Evolutionary conservation across 148 eudicot genomes (phyloP), one percentile per base, ranked within the genome.

Genomic region (Cornus suecica): DNA sequence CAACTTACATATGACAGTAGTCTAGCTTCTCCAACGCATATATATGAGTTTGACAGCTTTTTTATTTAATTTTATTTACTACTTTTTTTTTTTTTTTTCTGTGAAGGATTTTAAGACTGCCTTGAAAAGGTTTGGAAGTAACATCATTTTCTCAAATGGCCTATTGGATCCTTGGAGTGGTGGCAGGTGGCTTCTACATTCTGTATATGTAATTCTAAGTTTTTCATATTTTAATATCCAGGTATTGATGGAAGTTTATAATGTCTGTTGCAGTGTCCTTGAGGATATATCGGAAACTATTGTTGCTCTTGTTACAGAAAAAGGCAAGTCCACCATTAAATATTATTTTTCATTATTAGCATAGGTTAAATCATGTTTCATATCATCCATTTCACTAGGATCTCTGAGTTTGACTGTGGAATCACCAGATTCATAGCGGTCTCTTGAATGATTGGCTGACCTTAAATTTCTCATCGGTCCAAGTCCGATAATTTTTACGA

Each of bases 91-190:
- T 64, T 22, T 25, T 76, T 76, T 51, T 72, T 14, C 31, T 69
- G 31, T 89, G 89, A 76, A 93, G 98, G 89, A 86, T 79, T 87
- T 86, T 41, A 84, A 90, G 78, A 81, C 82, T 61, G 77, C 83
- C 42, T 74, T 90, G 79, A 84, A 83, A 76, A 75, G 4, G 15
- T 87, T 86, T 73, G 98, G 92, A 75, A 93, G 98, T 79, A 93
- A 93, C 84, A 88, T 93, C 73, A 87, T 91, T 52, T 93, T 93
- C 77, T 74, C 98, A 67, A 91, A 91, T 78, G 98, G 98, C 56
- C 78, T 89, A 52, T 71, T 93, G 81, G 98, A 93, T 84, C 98
- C 98, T 30, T 93, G 98, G 98, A 93, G 98, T 69, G 98, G 98
- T 68, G 98, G 98, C 84, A 81, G 94, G 94, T 90, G 82, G 66